A percentile compares a stretch with the other conserved stretches of the same genome.
Evolutionary conservation across 495 filamentous ascomycete species (phyloP).

Genomic region (Talaromyces proteolyticus): DNA sequence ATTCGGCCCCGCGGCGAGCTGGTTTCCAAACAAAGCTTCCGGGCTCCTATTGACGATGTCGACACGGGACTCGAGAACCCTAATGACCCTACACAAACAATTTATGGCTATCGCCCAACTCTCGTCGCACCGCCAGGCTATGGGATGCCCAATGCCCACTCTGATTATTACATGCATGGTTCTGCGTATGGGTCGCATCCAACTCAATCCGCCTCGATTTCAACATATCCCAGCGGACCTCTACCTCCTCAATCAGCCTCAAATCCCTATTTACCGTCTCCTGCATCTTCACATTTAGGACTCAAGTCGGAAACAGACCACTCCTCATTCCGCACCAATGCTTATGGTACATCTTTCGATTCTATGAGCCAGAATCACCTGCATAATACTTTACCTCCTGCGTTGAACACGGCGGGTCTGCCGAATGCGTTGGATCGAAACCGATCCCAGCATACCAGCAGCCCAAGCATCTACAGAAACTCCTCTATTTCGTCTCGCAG

Average conservation of each 20-base stretch:
- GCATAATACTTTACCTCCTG: constrained; percentile 30
- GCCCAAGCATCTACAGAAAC: constrained; percentile 35
- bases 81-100: constrained; percentile 29
- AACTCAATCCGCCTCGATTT: constrained; percentile 25
- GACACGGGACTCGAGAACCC: constrained; percentile 37
- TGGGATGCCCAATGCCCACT: constrained; percentile 25
- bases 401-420: constrained; percentile 22
- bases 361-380: constrained; percentile 27
- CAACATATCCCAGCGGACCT: constrained; percentile 29
- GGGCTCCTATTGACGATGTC: constrained; percentile 58
- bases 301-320: constrained; percentile 34
- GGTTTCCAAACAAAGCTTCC: constrained; percentile 63
- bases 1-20: constrained; percentile 54
- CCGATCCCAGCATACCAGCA: constrained; percentile 34
- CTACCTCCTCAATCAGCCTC: constrained; percentile 28
- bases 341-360: constrained; percentile 32
- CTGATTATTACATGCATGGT: constrained; percentile 35
- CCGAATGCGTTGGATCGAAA: constrained; percentile 33
- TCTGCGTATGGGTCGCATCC: constrained; percentile 31
- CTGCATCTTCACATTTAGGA: constrained; percentile 19
- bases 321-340: constrained; percentile 24
- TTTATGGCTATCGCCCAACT: constrained; percentile 36
- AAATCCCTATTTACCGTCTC: constrained; percentile 36
- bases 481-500: constrained; percentile 38
- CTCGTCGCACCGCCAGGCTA: constrained; percentile 33